These are phyloP conservation scores for Hanseniaspora uvarum DNA, from an alignment of 1,139 yeast species.

Conservation along the genomic window DNA sequence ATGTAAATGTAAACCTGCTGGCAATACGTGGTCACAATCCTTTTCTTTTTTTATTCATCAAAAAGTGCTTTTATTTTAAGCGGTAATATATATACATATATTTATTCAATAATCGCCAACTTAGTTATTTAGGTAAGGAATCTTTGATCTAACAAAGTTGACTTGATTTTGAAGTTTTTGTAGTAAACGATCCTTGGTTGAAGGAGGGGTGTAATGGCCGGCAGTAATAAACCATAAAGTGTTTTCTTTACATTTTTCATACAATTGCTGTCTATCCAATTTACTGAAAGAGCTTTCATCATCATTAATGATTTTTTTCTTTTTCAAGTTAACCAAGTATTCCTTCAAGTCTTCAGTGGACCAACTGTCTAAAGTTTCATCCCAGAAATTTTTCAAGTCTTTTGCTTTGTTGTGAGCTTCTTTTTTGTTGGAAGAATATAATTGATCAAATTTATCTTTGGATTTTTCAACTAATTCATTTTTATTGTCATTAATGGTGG, in stretches of 20 bases:
- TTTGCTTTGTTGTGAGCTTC: conserved; percentile 5
- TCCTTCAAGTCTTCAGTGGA: conserved; percentile 44
- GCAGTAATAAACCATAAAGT: conserved; percentile 33
- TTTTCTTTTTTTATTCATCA: neutral
- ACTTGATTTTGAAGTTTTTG: conserved; percentile 3
- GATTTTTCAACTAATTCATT: conserved; percentile 27
- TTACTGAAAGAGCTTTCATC: conserved; percentile 36
- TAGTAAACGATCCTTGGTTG: neutral
- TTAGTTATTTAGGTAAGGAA: conserved; percentile 7
- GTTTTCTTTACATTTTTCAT: conserved; percentile 40
- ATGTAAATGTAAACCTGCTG: too few species aligned
- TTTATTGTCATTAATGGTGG: conserved; percentile 30
- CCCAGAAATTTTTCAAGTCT: conserved; percentile 25
- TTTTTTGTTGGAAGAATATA: conserved; percentile 23
- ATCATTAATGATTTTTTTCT: neutral
- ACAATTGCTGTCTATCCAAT: conserved; percentile 37
- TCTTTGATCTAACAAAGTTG: neutral
- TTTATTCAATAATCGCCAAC: neutral
- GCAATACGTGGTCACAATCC: too few species aligned
- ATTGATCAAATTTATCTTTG: conserved; percentile 22
- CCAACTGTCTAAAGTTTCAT: conserved; percentile 42
- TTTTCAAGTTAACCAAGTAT: conserved; percentile 40
- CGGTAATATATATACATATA: neutral
- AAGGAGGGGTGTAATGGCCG: conserved; percentile 19
- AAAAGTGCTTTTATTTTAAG: neutral